These are phyloP conservation scores for Monosporascus sp. DNA, from an alignment of 2,329 filamentous ascomycete species.

Conservation along the genomic window DNA sequence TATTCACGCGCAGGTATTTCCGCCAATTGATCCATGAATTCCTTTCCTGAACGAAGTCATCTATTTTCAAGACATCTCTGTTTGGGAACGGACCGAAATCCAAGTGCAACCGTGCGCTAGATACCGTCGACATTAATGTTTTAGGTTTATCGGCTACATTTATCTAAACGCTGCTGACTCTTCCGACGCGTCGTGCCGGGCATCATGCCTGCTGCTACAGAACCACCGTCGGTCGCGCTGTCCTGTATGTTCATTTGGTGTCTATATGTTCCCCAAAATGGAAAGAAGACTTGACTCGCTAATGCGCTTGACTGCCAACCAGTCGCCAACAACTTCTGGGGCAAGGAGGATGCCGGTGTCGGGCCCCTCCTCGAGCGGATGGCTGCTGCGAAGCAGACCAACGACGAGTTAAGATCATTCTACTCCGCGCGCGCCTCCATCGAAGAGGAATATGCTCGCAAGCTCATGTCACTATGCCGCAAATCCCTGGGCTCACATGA, in stretches of 20 bases:
- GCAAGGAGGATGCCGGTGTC: constrained; percentile 96
- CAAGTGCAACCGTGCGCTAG: neutral
- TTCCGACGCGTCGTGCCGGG: neutral
- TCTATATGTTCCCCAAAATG: neutral
- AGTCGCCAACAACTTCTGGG: constrained; percentile 99
- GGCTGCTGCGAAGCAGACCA: constrained; percentile 88
- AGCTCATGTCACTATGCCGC: constrained; percentile 76
- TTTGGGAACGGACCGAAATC: neutral
- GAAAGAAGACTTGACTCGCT: constrained; percentile 9
- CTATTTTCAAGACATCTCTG: neutral
- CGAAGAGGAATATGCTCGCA: constrained; percentile 93
- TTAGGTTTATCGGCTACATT: neutral
- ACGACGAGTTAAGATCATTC: constrained; percentile 88
- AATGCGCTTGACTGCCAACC: constrained; percentile 10
- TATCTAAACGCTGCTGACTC: neutral
- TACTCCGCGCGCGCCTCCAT: constrained; percentile 87
- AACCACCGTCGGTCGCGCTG: constrained; percentile 59
- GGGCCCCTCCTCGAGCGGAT: constrained; percentile 87
- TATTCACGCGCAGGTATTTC: neutral
- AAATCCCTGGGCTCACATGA: constrained; percentile 89
- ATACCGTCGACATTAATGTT: neutral
- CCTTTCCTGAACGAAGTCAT: neutral
- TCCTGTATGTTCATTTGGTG: constrained; percentile 37
- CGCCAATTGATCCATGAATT: neutral
- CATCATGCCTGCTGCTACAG: constrained; percentile 28